Evolutionary conservation across 805 yeast genomes (phyloP).

Genomic region (Priceomyces carsonii): DNA sequence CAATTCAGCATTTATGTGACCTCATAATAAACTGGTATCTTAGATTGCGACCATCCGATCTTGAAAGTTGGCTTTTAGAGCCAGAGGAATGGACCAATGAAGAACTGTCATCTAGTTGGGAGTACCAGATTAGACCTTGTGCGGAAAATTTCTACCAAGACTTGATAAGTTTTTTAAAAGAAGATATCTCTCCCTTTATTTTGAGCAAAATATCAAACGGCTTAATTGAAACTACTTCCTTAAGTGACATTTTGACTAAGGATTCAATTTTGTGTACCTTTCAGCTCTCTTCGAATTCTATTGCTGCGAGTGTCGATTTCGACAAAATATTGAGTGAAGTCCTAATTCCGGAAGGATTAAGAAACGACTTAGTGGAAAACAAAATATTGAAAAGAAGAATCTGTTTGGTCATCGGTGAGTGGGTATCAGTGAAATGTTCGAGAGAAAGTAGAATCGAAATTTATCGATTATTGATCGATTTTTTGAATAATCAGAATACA

Average conservation of each 20-base stretch:
- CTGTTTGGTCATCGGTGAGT: conserved; percentile 74
- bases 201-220: conserved; percentile 57
- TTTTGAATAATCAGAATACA: conserved; percentile 48
- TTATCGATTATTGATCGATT: conserved; percentile 55
- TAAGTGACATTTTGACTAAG: conserved; percentile 58
- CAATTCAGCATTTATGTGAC: conserved; percentile 61
- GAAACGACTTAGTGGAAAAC: conserved; percentile 46
- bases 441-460: conserved; percentile 56
- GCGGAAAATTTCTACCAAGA: conserved; percentile 84
- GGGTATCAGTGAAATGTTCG: conserved; percentile 72
- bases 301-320: conserved; percentile 67
- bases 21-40: conserved; percentile 73
- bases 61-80: conserved; percentile 79
- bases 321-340: conserved; percentile 59
- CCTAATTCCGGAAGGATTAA: conserved; percentile 66
- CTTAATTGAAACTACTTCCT: conserved; percentile 26
- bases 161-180: conserved; percentile 63
- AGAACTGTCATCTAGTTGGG: conserved; percentile 75
- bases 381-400: conserved; percentile 75
- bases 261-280: conserved; percentile 85
- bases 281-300: conserved; percentile 69
- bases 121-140: conserved; percentile 81
- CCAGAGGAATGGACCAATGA: conserved; percentile 95
- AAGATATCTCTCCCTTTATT: conserved; percentile 52
- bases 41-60: conserved; percentile 68